Evolutionary conservation across 176 grass and related monocot species (phyloP).

Genomic region (Miscanthus lutarioriparius): DNA sequence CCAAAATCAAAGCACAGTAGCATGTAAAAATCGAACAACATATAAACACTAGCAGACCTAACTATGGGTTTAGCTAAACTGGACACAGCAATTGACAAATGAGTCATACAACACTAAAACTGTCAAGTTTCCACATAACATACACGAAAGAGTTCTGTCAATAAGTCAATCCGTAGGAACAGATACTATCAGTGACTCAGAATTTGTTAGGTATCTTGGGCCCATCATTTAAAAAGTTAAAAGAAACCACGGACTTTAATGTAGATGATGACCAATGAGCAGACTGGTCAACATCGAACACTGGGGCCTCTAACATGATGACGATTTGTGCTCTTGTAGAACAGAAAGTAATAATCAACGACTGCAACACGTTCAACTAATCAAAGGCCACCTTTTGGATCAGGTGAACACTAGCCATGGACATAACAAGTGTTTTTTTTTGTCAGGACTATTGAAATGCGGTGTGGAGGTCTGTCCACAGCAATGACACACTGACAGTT

Average conservation of each 20-base stretch:
- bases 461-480: too few species aligned
- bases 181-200: background rate
- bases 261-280: background rate
- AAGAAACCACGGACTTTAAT: background rate
- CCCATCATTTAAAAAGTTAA: background rate
- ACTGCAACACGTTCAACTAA: background rate
- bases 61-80: too few species aligned
- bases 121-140: background rate
- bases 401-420: background rate
- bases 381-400: background rate
- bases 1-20: too few species aligned
- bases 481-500: too few species aligned
- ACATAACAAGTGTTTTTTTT: background rate
- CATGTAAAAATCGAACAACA: too few species aligned
- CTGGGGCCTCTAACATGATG: too few species aligned
- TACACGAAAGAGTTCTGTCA: background rate
- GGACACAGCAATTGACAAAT: background rate
- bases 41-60: too few species aligned
- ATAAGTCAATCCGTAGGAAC: background rate
- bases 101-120: background rate
- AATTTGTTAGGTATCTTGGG: background rate
- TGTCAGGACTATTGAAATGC: too few species aligned
- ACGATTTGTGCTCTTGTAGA: too few species aligned
- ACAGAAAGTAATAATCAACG: background rate
- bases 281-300: background rate